Conservation (phyloP, 768 basidiomycete species). For the Podaxis rugospora region DNA sequence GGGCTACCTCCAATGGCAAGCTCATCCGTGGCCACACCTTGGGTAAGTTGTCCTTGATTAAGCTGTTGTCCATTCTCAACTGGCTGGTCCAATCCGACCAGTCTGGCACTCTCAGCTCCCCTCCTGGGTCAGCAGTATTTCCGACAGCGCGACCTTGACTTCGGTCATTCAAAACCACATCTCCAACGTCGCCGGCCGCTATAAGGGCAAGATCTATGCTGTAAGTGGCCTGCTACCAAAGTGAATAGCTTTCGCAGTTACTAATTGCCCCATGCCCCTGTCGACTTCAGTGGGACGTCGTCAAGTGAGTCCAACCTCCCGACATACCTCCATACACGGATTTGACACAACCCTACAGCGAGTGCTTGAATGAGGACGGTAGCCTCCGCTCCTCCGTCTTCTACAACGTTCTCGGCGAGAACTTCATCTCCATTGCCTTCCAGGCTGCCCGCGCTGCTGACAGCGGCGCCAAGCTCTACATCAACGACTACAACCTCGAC, state of each 20-base stretch:
- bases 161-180: constrained; percentile 35
- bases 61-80: background rate
- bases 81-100: background rate
- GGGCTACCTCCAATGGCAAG: constrained; percentile 35
- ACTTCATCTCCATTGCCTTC: constrained; percentile 42
- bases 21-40: constrained; percentile 36
- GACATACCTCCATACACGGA: background rate
- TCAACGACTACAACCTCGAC: constrained; percentile 50
- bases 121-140: constrained; percentile 25
- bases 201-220: constrained; percentile 31
- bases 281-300: background rate
- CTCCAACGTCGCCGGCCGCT: constrained; percentile 30
- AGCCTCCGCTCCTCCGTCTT: constrained; percentile 33
- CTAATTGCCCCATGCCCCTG: background rate
- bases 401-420: constrained; percentile 35
- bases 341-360: constrained; percentile 15
- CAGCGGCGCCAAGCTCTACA: constrained; percentile 32
- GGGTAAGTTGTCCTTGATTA: background rate
- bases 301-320: constrained; percentile 19
- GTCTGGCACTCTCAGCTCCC: constrained; percentile 31
- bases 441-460: constrained; percentile 38
- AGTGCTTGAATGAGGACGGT: constrained; percentile 42
- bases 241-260: background rate
- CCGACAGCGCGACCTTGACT: constrained; percentile 25
- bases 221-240: background rate